Evolutionary conservation across 2,329 filamentous ascomycete species (phyloP), one percentile per base, ranked within the genome.

Genomic region (Verticillium albo-atrum): DNA sequence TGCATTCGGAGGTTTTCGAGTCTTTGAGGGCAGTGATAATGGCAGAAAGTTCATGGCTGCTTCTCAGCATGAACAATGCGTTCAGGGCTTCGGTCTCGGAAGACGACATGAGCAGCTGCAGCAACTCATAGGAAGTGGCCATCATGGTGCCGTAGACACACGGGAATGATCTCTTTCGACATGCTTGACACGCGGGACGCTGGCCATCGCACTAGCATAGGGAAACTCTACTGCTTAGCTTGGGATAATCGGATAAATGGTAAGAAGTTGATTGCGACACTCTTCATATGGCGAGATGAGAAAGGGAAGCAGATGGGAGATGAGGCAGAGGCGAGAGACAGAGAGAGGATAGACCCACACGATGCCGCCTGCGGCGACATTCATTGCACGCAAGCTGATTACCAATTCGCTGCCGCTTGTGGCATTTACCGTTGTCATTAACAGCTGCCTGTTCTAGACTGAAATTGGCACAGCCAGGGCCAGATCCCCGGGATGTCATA

Each of bases 341-440:
- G 10, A 23, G 23, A 25, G 51, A 17, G 50, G 51, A 15, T 35
- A 47, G 23, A 60, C 67, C 20, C 55, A 68, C 66, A 20, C 67
- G 61, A 27, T 64, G 63, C 54, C 68, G 68, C 15, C 60, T 65
- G n/a, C 63, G 59, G 14, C 67, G 59, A 50, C 67, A 68, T 6
- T 56, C 34, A 55, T 68, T 65, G 58, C 67, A 68, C 17, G 67
- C 67, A 28, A 68, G 53, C 1, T 64, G 56, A 25, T 65, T 67
- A 28, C 63, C 64, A 7, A 68, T 62, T 10, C 67, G 65, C 34
- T 65, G 66, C 42, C 61, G 61, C 47, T 67, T 68, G 25, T 30
- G 26, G 10, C n/a, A 23, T 15, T 61, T 60, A n/a, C 34, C 34
- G 6, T 37, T 37, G 34, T 37, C 34, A 37, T n/a, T 37, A 37